A percentile compares a stretch with the other conserved stretches of the same genome.
phyloP scores from a whole-genome alignment of 2,329 filamentous ascomycete genomes.

The Fusarium anthophilum region DNA sequence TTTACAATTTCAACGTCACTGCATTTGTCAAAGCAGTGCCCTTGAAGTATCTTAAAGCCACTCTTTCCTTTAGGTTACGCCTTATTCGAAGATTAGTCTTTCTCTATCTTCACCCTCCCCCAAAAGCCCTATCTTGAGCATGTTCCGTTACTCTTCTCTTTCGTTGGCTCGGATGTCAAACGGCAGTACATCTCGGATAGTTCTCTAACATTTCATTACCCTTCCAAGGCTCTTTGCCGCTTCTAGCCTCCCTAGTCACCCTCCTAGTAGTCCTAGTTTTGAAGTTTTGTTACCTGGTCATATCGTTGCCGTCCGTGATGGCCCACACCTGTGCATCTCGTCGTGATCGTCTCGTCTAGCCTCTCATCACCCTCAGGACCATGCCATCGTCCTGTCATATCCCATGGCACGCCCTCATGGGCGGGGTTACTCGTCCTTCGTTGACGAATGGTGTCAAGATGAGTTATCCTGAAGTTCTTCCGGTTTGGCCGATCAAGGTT shows the following conservation, averaged over 20 bases:
- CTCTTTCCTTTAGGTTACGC: slow-evolving; percentile 28
- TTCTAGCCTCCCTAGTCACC: slow-evolving; percentile 43
- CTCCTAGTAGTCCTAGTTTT: slow-evolving; percentile 45
- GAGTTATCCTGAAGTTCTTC: slow-evolving; percentile 54
- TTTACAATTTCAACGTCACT: slow-evolving; percentile 40
- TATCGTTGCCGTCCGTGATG: slow-evolving; percentile 42
- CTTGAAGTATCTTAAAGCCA: slow-evolving; percentile 39
- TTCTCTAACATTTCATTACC: slow-evolving; percentile 29
- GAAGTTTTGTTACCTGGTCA: slow-evolving; percentile 25
- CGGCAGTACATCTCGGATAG: slow-evolving; percentile 25
- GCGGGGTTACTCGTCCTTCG: slow-evolving; percentile 53
- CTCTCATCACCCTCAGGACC: slow-evolving; percentile 42
- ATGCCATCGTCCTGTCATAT: slow-evolving; percentile 48
- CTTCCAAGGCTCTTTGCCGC: slow-evolving; percentile 38
- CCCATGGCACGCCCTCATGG: slow-evolving; percentile 43
- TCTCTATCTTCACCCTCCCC: slow-evolving; percentile 44
- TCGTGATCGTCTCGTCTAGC: slow-evolving; percentile 47
- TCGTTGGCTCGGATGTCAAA: slow-evolving; percentile 40
- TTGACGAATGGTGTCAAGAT: slow-evolving; percentile 56
- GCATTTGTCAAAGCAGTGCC: slow-evolving; percentile 30
- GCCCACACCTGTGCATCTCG: slow-evolving; percentile 49
- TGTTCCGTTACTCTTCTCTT: slow-evolving; percentile 29
- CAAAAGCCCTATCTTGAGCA: slow-evolving; percentile 30
- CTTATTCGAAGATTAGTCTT: slow-evolving; percentile 24
- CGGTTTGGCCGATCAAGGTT: slow-evolving; percentile 48